These are phyloP conservation scores for Artemisia tridentata DNA, from an alignment of 129 eudicot species.

Conservation along the genomic window DNA sequence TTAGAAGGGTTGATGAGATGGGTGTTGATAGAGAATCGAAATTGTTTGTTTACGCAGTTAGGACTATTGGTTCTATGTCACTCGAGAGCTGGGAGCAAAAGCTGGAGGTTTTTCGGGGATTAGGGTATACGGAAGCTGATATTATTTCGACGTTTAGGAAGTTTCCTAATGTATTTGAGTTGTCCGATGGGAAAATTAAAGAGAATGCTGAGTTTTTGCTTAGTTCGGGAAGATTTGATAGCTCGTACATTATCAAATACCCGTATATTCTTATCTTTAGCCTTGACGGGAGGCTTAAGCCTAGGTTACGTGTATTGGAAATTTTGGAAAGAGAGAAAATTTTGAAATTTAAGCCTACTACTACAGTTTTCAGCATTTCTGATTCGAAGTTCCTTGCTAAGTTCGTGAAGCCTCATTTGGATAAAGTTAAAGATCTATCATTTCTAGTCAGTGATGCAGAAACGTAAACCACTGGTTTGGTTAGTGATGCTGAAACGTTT, in stretches of 20 bases:
- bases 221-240: slow-evolving; percentile 15
- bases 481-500: not conserved
- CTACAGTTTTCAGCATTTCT: not conserved
- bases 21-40: slow-evolving; percentile 33
- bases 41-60: slow-evolving; percentile 35
- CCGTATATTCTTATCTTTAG: slow-evolving; percentile 18
- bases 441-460: slow-evolving; percentile 1
- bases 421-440: slow-evolving; percentile 1
- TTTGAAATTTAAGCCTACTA: not conserved
- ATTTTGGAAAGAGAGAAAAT: slow-evolving; percentile 20
- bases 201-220: slow-evolving; percentile 16
- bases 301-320: slow-evolving; percentile 24
- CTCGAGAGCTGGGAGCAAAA: slow-evolving; percentile 15
- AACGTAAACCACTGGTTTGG: not conserved
- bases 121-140: slow-evolving; percentile 21
- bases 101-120: slow-evolving; percentile 12
- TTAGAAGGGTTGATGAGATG: slow-evolving; percentile 33
- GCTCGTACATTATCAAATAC: not conserved
- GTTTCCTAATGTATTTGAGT: slow-evolving; percentile 16
- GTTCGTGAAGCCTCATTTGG: slow-evolving; percentile 3
- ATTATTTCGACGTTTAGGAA: slow-evolving; percentile 10
- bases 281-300: slow-evolving; percentile 15
- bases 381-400: slow-evolving; percentile 11
- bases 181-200: slow-evolving; percentile 30
- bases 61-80: slow-evolving; percentile 24